Conservation (phyloP, 768 basidiomycete species). For the Panus rudis region DNA sequence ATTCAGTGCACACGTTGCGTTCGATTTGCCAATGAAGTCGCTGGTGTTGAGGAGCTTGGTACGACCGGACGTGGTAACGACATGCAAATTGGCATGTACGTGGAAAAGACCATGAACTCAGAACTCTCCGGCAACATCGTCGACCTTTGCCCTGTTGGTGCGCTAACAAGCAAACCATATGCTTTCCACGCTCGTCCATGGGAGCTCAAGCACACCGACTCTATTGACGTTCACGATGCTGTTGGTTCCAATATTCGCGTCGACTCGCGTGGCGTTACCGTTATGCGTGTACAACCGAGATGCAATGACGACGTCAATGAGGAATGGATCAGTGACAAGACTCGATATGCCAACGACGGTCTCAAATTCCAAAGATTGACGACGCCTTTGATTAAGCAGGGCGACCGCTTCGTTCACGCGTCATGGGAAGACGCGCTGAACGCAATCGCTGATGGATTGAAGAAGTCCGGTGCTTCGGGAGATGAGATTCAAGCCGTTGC, state of each 20-base stretch:
- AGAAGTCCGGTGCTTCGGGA: conserved; percentile 71
- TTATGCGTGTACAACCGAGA: conserved; percentile 95
- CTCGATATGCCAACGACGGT: conserved; percentile 94
- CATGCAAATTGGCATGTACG: conserved; percentile 97
- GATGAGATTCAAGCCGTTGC: conserved; percentile 95
- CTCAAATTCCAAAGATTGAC: conserved; percentile 93
- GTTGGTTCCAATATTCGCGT: conserved; percentile 95
- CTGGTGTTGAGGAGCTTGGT: conserved; percentile 95
- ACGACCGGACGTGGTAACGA: conserved; percentile 97
- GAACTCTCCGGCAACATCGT: conserved; percentile 96
- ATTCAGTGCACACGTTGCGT: conserved; percentile 99
- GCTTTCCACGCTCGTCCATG: conserved; percentile 96
- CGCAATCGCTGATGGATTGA: conserved; percentile 73
- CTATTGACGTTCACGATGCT: conserved; percentile 91
- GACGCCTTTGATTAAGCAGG: conserved; percentile 81
- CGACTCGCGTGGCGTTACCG: conserved; percentile 90
- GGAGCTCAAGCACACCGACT: conserved; percentile 98
- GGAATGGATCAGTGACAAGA: conserved; percentile 99
- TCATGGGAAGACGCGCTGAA: conserved; percentile 87
- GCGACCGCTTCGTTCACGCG: conserved; percentile 86
- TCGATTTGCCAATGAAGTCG: conserved; percentile 98
- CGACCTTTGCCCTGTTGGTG: conserved; percentile 97
- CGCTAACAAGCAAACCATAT: conserved; percentile 96
- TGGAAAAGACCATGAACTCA: conserved; percentile 95
- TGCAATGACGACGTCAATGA: conserved; percentile 98